Evolutionary conservation across 306 rosid species (phyloP), one percentile per base, ranked within the genome.

Genomic region (Prosopis cineraria): DNA sequence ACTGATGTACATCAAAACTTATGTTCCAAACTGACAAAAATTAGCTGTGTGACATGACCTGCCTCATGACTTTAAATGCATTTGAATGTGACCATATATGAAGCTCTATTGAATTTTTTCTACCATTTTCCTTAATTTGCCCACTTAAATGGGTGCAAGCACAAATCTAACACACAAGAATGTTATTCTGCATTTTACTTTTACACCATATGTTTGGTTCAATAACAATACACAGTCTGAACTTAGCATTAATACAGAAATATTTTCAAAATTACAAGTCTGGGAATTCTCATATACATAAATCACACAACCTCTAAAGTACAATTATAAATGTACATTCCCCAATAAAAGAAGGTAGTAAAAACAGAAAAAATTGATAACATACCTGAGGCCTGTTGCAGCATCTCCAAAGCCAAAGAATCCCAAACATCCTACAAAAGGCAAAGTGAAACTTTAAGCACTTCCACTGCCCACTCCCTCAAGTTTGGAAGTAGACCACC

Each of bases 331-430:
- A 59, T 30, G 41, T 27, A 53, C 2, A 34, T 40, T 41, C 40
- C 37, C 65, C 48, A 72, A 33, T 16, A 34, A 20, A 6, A 71
- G 25, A 72, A 34, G 66, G 41, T 20, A 70, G 52, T 34, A 27
- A 13, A 40, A 70, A 67, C 66, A 25, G 17, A 29, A 69, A 17
- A 50, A 76, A 70, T 45, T 29, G 24, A 75, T 68, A 78, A 70
- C 85, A 65, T 90, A 95, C 98, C 93, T 34, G 98, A 84, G 53
- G 99, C 99, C 85, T 91, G 96, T 74, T 85, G 87, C 53, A 95
- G 96, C 73, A 82, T 88, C 59, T 93, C 93, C 85, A 95, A 78
- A 43, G 98, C 98, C 64, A 86, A 72, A 40, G 99, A 83, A 84
- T 95, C 99, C 98, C 98, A 95, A 43, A 88, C 79, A 84, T 87